phyloP scores from a whole-genome alignment of 805 yeast species.

The Cyberlindnera meyerae region DNA sequence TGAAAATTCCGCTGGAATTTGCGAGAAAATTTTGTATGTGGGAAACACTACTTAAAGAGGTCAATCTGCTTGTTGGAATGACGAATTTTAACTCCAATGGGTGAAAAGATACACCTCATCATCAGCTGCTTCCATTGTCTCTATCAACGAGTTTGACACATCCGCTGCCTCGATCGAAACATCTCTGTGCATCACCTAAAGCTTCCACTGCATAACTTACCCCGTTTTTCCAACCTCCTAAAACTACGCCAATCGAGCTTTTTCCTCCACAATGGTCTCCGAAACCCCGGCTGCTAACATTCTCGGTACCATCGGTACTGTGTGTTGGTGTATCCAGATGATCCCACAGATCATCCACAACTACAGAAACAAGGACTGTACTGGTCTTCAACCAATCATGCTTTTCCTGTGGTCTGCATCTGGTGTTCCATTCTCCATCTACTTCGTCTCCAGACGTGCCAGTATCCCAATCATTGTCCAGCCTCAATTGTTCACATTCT shows the following conservation, averaged over 20 bases:
- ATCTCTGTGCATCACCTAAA: too few relatives aligned
- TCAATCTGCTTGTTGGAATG: too few relatives aligned
- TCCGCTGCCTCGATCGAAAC: too few relatives aligned
- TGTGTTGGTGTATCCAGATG: slow-evolving; percentile 88
- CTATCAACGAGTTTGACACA: too few relatives aligned
- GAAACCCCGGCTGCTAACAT: slow-evolving; percentile 53
- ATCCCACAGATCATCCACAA: slow-evolving; percentile 81
- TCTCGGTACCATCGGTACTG: slow-evolving; percentile 83
- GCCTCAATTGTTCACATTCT: slow-evolving; percentile 75
- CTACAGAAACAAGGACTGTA: slow-evolving; percentile 69
- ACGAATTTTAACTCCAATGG: too few relatives aligned
- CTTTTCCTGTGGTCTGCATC: slow-evolving; percentile 66
- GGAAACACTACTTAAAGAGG: too few relatives aligned
- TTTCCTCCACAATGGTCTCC: slow-evolving; percentile 5
- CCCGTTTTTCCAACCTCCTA: too few relatives aligned
- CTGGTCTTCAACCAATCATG: slow-evolving; percentile 83
- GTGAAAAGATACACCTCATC: too few relatives aligned
- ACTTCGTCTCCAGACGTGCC: slow-evolving; percentile 66
- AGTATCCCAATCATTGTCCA: slow-evolving; percentile 79
- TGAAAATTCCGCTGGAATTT: background rate
- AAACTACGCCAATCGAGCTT: background rate
- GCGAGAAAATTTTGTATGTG: too few relatives aligned
- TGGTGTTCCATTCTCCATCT: slow-evolving; percentile 85
- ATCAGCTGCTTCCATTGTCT: too few relatives aligned
- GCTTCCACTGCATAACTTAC: too few relatives aligned